Evolutionary conservation across 139 green algal genomes (phyloP).

Genomic region (Trebouxia sp.): DNA sequence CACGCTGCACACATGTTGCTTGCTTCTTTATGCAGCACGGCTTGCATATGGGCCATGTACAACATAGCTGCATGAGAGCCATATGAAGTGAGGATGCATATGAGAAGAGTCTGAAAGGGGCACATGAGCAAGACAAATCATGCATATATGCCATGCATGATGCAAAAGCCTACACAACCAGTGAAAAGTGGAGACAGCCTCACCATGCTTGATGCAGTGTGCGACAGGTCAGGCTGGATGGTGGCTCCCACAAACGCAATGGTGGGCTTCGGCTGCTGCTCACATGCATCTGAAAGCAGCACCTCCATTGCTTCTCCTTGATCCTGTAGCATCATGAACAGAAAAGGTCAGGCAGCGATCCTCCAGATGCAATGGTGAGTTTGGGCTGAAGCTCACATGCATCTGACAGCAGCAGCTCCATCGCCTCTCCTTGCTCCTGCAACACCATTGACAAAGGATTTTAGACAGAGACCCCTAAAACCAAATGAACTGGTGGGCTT

Average conservation of each 20-base stretch:
- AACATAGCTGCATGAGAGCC: too few species aligned
- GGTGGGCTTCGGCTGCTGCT: slow-evolving; percentile 48
- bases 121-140: too few species aligned
- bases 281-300: slow-evolving; percentile 48
- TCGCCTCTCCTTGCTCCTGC: slow-evolving; percentile 44
- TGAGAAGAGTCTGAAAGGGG: too few species aligned
- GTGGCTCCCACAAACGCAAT: slow-evolving; percentile 78
- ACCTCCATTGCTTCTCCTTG: slow-evolving; percentile 49
- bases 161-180: not conserved
- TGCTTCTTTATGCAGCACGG: too few species aligned
- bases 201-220: slow-evolving; percentile 38
- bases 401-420: slow-evolving; percentile 55
- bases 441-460: slow-evolving; percentile 1
- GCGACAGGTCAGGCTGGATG: slow-evolving; percentile 45
- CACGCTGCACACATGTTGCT: too few species aligned
- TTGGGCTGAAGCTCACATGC: too few species aligned
- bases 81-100: too few species aligned
- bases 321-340: slow-evolving; percentile 27
- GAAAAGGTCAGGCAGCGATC: not conserved
- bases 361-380: not conserved
- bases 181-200: not conserved
- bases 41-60: too few species aligned
- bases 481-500: not conserved
- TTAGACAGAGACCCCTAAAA: not conserved
- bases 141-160: too few species aligned